A percentile compares a stretch with the other conserved stretches of the same genome.
phyloP scores from a whole-genome alignment of 2,329 filamentous ascomycete species.

The Xylariomycetidae sp. region DNA sequence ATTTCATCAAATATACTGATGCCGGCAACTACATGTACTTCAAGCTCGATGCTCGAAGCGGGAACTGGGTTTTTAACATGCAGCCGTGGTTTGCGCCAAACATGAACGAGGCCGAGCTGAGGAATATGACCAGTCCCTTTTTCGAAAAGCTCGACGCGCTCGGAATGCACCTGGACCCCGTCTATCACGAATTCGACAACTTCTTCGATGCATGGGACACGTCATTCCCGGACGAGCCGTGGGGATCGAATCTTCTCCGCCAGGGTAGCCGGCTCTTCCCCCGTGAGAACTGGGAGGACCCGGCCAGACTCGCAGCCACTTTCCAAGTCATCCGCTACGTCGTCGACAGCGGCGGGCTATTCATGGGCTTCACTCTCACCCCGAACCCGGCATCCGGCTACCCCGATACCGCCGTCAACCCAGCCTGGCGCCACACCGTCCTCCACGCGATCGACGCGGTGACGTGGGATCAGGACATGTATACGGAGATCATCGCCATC shows the following conservation, averaged over 20 bases:
- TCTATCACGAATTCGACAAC: conserved; percentile 36
- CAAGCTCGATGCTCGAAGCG: conserved; percentile 15
- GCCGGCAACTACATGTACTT: conserved; percentile 31
- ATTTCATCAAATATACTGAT: conserved; percentile 28
- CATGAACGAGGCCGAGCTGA: conserved; percentile 16
- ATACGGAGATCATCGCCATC: conserved; percentile 19
- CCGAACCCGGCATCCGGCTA: conserved; percentile 19
- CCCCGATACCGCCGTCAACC: conserved; percentile 32
- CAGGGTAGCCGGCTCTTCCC: conserved; percentile 37
- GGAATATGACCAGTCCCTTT: conserved; percentile 27
- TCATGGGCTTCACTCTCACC: conserved; percentile 23
- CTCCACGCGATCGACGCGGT: conserved; percentile 19
- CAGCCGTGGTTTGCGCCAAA: conserved; percentile 29
- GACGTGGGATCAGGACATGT: conserved; percentile 16
- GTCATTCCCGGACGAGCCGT: conserved; percentile 22
- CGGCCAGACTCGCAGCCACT: conserved; percentile 26
- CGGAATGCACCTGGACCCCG: conserved; percentile 29
- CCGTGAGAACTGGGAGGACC: conserved; percentile 31
- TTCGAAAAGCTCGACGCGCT: conserved; percentile 20
- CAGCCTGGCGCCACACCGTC: conserved; percentile 31
- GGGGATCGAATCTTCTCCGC: conserved; percentile 25
- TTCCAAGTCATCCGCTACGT: conserved; percentile 29
- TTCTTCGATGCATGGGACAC: conserved; percentile 28
- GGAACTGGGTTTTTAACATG: conserved; percentile 22
- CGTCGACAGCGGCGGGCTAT: conserved; percentile 26